These are phyloP conservation scores for Gautieria morchelliformis DNA, from an alignment of 768 basidiomycete species.

Conservation along the genomic window DNA sequence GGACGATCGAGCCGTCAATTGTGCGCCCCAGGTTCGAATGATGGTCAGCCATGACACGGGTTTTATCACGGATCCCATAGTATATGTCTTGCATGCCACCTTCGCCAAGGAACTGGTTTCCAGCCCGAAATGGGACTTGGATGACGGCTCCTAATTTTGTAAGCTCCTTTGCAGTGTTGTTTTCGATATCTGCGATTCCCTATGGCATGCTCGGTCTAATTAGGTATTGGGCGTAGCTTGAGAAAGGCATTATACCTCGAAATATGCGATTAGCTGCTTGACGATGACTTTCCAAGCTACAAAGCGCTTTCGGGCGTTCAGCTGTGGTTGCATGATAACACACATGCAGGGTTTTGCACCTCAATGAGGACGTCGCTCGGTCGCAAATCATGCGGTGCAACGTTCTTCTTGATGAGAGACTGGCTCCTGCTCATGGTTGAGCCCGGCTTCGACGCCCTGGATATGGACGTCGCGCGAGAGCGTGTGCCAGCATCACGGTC, in stretches of 20 bases:
- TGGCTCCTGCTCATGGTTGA: conserved; percentile 73
- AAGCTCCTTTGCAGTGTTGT: conserved; percentile 87
- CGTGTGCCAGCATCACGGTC: conserved; percentile 15
- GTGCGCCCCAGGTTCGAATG: conserved; percentile 95
- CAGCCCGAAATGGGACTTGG: conserved; percentile 91
- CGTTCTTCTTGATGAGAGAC: conserved; percentile 90
- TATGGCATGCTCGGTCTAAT: conserved; percentile 1
- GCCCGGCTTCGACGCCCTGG: conserved; percentile 50
- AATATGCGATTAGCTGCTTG: conserved; percentile 90
- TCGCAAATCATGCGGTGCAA: conserved; percentile 78
- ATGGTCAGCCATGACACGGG: conserved; percentile 86
- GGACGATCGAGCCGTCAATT: conserved; percentile 93
- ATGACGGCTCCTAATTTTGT: conserved; percentile 92
- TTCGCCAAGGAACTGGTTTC: conserved; percentile 98
- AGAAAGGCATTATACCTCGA: conserved; percentile 38
- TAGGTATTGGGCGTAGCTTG: conserved; percentile 4
- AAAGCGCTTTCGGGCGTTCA: conserved; percentile 40
- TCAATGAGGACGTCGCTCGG: conserved; percentile 97
- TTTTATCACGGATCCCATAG: conserved; percentile 88
- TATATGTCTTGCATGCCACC: conserved; percentile 93
- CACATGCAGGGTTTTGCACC: neutral
- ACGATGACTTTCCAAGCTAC: conserved; percentile 94
- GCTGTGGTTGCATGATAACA: neutral
- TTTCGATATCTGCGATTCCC: conserved; percentile 82
- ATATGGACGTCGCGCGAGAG: conserved; percentile 66